Evolutionary conservation across 2,329 filamentous ascomycete genomes (phyloP).

Genomic region (Pestalotiopsis sp.): DNA sequence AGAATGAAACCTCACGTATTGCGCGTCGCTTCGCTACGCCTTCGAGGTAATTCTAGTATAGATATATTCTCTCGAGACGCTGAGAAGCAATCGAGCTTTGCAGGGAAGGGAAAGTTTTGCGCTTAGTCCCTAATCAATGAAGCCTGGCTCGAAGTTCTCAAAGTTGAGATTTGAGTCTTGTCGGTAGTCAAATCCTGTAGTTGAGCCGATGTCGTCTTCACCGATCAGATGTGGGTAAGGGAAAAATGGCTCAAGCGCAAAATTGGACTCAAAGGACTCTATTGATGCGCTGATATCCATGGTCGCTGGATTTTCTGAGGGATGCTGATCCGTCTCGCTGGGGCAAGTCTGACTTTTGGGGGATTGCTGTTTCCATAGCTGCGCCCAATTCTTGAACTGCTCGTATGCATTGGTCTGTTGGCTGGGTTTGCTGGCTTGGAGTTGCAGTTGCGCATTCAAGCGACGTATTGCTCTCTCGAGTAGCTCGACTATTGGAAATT

Average conservation of each 20-base stretch:
- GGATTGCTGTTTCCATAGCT: conserved; percentile 2
- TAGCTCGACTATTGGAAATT: background rate
- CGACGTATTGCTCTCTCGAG: background rate
- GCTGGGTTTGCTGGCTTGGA: background rate
- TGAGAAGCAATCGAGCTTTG: no score
- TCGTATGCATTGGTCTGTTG: background rate
- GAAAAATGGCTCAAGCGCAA: background rate
- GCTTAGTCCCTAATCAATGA: no score
- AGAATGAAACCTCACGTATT: no score
- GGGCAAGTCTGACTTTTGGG: background rate
- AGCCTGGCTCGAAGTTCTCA: no score
- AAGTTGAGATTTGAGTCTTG: no score
- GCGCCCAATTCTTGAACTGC: background rate
- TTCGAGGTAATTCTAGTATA: no score
- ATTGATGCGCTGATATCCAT: background rate
- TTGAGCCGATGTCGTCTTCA: background rate
- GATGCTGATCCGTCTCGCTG: background rate
- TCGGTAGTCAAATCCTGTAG: background rate
- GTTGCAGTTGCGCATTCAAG: background rate
- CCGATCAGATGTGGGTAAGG: background rate
- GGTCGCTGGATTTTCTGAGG: background rate
- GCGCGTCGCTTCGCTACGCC: no score
- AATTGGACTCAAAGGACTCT: background rate
- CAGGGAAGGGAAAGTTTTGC: no score
- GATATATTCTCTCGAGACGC: no score